These are phyloP conservation scores for Zea mays DNA, from an alignment of 176 grass and related monocot species.

Conservation along the genomic window Zm-B73-REFERENCE-NAM-5.0 NC_050099.1:190475501-190476000, in stretches of 20 bases:
- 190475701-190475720: constrained; percentile 16
- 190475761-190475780: constrained; percentile 23
- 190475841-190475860: constrained; percentile 13
- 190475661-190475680: constrained; percentile 37
- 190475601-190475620: constrained; percentile 30
- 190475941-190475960: neutral
- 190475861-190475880: neutral
- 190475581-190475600: constrained; percentile 32
- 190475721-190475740: constrained; percentile 30
- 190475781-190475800: constrained; percentile 28
- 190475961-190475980: neutral
- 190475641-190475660: constrained; percentile 36
- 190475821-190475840: neutral
- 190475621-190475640: constrained; percentile 14
- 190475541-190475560: constrained; percentile 30
- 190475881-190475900: constrained; percentile 12
- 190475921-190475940: neutral
- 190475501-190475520: constrained; percentile 4
- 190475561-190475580: constrained; percentile 57
- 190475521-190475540: constrained; percentile 18
- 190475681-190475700: constrained; percentile 28
- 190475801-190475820: constrained; percentile 28
- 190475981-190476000: neutral
- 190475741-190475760: constrained; percentile 1
- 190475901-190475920: neutral